Evolutionary conservation across 345 rosid genomes (phyloP).

Genomic region (Mangifera indica): DNA sequence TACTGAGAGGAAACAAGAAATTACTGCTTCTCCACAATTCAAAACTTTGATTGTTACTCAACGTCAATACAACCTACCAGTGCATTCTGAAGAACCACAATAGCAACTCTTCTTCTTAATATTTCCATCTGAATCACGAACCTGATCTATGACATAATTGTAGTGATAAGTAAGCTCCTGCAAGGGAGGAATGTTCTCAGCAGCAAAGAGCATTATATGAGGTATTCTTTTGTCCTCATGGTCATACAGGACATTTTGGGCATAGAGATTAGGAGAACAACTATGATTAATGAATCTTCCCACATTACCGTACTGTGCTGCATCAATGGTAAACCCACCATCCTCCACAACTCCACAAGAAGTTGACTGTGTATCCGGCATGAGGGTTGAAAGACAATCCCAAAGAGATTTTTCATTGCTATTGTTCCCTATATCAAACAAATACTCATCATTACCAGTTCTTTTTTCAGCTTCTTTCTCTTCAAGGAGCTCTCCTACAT

Average conservation of each 20-base stretch:
- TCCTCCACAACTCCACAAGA: slow-evolving; percentile 35
- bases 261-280: slow-evolving; percentile 89
- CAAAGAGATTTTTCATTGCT: slow-evolving; percentile 42
- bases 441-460: slow-evolving; percentile 72
- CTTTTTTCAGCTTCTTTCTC: slow-evolving; percentile 71
- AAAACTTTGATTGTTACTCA: neutral
- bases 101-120: slow-evolving; percentile 65
- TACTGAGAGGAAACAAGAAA: neutral
- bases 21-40: neutral
- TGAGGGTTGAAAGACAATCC: slow-evolving; percentile 43
- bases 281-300: slow-evolving; percentile 93
- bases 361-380: slow-evolving; percentile 42
- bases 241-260: slow-evolving; percentile 82
- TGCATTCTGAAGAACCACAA: slow-evolving; percentile 78
- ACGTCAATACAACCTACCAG: slow-evolving; percentile 70
- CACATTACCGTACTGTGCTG: slow-evolving; percentile 60
- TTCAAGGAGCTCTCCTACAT: slow-evolving; percentile 75
- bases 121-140: slow-evolving; percentile 62
- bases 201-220: slow-evolving; percentile 85
- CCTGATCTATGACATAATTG: slow-evolving; percentile 64
- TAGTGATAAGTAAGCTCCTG: slow-evolving; percentile 84
- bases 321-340: slow-evolving; percentile 77
- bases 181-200: slow-evolving; percentile 83
- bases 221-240: slow-evolving; percentile 72
- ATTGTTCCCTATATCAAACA: slow-evolving; percentile 67